These are phyloP conservation scores for Parathielavia hyrcaniae DNA, from an alignment of 495 filamentous ascomycete species.

Conservation along the genomic window DNA sequence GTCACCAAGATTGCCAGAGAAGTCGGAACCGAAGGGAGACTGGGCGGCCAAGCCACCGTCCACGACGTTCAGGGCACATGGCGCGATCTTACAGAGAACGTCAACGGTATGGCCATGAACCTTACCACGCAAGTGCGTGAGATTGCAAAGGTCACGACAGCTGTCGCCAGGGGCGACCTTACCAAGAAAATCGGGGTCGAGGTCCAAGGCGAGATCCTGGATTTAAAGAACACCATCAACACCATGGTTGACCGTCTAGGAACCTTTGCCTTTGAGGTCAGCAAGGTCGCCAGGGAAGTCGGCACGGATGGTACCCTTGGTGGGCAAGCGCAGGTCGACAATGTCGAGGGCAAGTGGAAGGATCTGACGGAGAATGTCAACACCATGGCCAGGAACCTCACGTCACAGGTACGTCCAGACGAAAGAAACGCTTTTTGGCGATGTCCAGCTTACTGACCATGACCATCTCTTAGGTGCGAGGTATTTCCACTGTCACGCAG, in stretches of 20 bases:
- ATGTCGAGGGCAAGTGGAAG: constrained; percentile 99
- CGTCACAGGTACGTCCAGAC: constrained; percentile 55
- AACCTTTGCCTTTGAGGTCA: constrained; percentile 96
- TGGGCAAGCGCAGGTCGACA: constrained; percentile 92
- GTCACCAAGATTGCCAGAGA: constrained; percentile 97
- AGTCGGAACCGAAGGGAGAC: constrained; percentile 91
- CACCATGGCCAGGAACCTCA: constrained; percentile 93
- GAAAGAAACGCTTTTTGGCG: background rate
- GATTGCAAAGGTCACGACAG: constrained; percentile 96
- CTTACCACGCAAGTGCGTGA: constrained; percentile 96
- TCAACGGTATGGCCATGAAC: constrained; percentile 99
- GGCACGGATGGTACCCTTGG: constrained; percentile 95
- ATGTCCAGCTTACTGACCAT: constrained; percentile 5
- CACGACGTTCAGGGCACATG: constrained; percentile 97
- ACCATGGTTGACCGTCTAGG: constrained; percentile 97
- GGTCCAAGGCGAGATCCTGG: constrained; percentile 90
- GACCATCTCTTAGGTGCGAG: constrained; percentile 54
- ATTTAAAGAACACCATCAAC: constrained; percentile 96
- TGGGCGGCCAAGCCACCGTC: constrained; percentile 93
- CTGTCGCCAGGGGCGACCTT: constrained; percentile 89
- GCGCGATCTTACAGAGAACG: constrained; percentile 94
- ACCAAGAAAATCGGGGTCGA: constrained; percentile 95
- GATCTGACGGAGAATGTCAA: constrained; percentile 95
- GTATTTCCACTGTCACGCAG: constrained; percentile 94
- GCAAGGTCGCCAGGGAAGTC: constrained; percentile 96